Base-by-base conservation (phyloP, 768 basidiomycete species). In the Cubamyces lactineus region DNA sequence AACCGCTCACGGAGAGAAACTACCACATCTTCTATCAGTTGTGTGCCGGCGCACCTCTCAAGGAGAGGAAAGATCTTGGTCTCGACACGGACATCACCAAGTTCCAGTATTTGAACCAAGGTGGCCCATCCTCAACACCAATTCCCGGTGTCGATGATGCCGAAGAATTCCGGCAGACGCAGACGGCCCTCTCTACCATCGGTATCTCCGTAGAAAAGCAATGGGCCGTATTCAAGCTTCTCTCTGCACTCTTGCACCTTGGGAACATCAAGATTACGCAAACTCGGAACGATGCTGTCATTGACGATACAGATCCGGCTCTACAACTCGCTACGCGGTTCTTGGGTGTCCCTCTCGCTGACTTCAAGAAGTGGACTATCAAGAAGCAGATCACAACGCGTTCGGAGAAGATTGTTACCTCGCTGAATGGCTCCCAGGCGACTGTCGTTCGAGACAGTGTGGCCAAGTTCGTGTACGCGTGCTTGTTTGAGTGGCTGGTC, bases 11-110 rank as follows among this genome's bases (percentile, higher is more conserved):
- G 46, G 97, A 99, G 75, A 88, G 97, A 62, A 99, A 99, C 77
- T 99, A 98, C 77, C 97, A 99, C 75, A 98, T 99, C 69, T 99
- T 99, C 82, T 98, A 99, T 77, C 97, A 99, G 73, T 80, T 99
- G n/a, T 94, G 96, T 67, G 92, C 96, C 0, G 97, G 97, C 50
- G 94, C 94, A 11, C 96, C 97, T 2, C 79, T 91, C 23, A 96
- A 96, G 75, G 97, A 99, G 71, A 87, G 94, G 43, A 96, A 96
- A 76, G 94, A 96, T 69, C 85, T 98, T 47, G 96, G 94, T 5
- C 82, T 99, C 40, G 93, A 96, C 68, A 80, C 82, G 19, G 92
- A 96, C 71, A 81, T 92, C 60, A 85, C 84, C 57, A 91, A 94
- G 73, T 99, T 98, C 76, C 84, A 89, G 65, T 98, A 92, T 71